Conservation (phyloP, 2,329 filamentous ascomycete species). For the Hymenoscyphus linearis region DNA sequence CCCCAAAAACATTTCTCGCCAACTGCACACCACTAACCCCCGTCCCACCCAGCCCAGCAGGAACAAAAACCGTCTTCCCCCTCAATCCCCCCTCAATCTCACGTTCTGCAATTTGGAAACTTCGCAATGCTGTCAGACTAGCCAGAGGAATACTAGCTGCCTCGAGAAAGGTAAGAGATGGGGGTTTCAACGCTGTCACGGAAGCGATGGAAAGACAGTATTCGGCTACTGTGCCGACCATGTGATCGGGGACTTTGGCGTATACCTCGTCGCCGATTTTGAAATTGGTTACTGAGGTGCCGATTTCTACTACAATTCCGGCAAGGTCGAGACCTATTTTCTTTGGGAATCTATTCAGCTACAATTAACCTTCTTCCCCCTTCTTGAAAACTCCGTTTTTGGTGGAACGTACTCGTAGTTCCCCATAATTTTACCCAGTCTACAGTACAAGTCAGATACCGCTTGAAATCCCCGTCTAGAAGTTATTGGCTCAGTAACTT, state of each 20-base stretch:
- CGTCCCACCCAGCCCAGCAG: slow-evolving; percentile 36
- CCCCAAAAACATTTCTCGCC: slow-evolving; percentile 40
- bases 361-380: neutral
- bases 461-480: neutral
- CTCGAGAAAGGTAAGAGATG: slow-evolving; percentile 35
- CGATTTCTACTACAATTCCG: slow-evolving; percentile 36
- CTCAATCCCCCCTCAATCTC: slow-evolving; percentile 29
- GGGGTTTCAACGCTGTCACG: slow-evolving; percentile 36
- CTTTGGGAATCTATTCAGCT: slow-evolving; percentile 35
- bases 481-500: neutral
- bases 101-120: slow-evolving; percentile 31
- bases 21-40: slow-evolving; percentile 38
- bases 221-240: slow-evolving; percentile 31
- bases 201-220: slow-evolving; percentile 27
- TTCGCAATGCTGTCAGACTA: slow-evolving; percentile 37
- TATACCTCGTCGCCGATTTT: slow-evolving; percentile 38
- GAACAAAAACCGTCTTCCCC: slow-evolving; percentile 37
- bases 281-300: slow-evolving; percentile 31
- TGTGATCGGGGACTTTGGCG: slow-evolving; percentile 30
- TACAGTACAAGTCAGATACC: too few relatives aligned
- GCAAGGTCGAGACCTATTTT: slow-evolving; percentile 40
- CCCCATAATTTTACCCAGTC: too few relatives aligned
- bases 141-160: slow-evolving; percentile 39
- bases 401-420: too few relatives aligned
- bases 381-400: too few relatives aligned